Evolutionary conservation across 78 protist genomes (phyloP).

Genomic region (Diacronema lutheri): DNA sequence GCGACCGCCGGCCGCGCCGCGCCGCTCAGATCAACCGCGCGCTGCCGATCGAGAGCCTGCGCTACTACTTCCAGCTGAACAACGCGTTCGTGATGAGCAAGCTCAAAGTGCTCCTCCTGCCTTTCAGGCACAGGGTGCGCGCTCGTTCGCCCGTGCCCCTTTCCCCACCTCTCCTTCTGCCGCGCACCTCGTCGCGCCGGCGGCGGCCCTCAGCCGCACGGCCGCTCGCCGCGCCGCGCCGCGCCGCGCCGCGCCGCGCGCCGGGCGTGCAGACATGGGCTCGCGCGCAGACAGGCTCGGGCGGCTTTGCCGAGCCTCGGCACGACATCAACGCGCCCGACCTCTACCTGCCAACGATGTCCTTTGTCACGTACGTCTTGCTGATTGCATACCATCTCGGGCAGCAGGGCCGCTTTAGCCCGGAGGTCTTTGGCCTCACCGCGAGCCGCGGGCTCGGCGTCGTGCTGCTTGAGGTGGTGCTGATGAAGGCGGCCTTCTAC

Average conservation of each 20-base stretch:
- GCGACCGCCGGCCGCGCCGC: too few species aligned
- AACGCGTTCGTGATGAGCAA: conserved; percentile 72
- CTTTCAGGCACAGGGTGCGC: conserved; percentile 54
- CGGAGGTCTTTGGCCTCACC: conserved; percentile 53
- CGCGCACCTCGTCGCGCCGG: too few species aligned
- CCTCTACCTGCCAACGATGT: conserved; percentile 82
- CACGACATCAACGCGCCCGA: conserved; percentile 83
- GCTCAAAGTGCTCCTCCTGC: conserved; percentile 61
- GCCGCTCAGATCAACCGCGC: neutral
- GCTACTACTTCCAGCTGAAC: conserved; percentile 70
- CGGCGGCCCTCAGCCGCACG: too few species aligned
- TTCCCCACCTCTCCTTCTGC: too few species aligned
- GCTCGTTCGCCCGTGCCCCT: neutral
- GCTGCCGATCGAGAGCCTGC: neutral
- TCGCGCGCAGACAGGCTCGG: too few species aligned
- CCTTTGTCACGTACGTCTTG: conserved; percentile 77
- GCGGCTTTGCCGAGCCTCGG: conserved; percentile 11
- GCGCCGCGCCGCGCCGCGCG: too few species aligned
- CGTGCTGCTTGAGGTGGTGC: conserved; percentile 42
- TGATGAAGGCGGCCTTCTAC: conserved; percentile 55
- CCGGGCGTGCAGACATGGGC: too few species aligned
- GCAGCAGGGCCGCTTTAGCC: conserved; percentile 44
- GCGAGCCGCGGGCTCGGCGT: conserved; percentile 48
- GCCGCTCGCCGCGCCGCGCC: too few species aligned
- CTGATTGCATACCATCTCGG: conserved; percentile 59